Percentiles rank a stretch among this genome's conserved stretches.
phyloP scores from a whole-genome alignment of 1,139 yeast genomes.

The Suhomyces atakaporum region DNA sequence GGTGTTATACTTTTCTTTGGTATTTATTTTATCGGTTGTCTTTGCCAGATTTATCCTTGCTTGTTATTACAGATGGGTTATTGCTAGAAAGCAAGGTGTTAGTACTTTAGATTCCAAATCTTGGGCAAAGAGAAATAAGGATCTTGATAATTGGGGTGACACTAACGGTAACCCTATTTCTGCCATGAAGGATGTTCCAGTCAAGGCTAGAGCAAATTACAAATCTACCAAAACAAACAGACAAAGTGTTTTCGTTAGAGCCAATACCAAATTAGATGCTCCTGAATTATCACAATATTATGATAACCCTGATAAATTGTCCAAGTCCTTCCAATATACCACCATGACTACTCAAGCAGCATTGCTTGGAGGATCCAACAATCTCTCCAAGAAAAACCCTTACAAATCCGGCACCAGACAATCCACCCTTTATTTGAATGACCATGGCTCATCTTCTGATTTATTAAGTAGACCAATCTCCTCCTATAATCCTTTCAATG shows the following conservation, averaged over 20 bases:
- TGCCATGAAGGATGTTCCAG: slow-evolving; percentile 54
- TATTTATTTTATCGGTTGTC: slow-evolving; percentile 82
- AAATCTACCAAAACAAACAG: slow-evolving; percentile 43
- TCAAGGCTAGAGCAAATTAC: slow-evolving; percentile 52
- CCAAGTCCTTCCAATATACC: slow-evolving; percentile 51
- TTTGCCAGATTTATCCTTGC: slow-evolving; percentile 78
- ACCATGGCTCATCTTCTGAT: slow-evolving; percentile 40
- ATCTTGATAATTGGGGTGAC: slow-evolving; percentile 68
- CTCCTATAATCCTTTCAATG: slow-evolving; percentile 44
- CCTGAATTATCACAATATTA: slow-evolving; percentile 47
- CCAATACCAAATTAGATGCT: slow-evolving; percentile 37
- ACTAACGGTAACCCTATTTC: slow-evolving; percentile 35
- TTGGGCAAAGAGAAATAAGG: slow-evolving; percentile 52
- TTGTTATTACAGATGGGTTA: slow-evolving; percentile 82
- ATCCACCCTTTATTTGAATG: slow-evolving; percentile 33
- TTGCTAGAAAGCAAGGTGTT: slow-evolving; percentile 82
- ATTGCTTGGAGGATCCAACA: slow-evolving; percentile 27
- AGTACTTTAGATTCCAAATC: slow-evolving; percentile 52
- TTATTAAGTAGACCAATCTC: slow-evolving; percentile 38
- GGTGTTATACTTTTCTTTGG: slow-evolving; percentile 76
- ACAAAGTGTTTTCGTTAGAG: slow-evolving; percentile 46
- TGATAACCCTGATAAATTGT: slow-evolving; percentile 35
- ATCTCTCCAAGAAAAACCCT: slow-evolving; percentile 17
- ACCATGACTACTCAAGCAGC: slow-evolving; percentile 63
- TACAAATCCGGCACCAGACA: slow-evolving; percentile 20